Base-by-base conservation (phyloP, 2,329 filamentous ascomycete genomes). In the Arthrocladium fulminans region DNA sequence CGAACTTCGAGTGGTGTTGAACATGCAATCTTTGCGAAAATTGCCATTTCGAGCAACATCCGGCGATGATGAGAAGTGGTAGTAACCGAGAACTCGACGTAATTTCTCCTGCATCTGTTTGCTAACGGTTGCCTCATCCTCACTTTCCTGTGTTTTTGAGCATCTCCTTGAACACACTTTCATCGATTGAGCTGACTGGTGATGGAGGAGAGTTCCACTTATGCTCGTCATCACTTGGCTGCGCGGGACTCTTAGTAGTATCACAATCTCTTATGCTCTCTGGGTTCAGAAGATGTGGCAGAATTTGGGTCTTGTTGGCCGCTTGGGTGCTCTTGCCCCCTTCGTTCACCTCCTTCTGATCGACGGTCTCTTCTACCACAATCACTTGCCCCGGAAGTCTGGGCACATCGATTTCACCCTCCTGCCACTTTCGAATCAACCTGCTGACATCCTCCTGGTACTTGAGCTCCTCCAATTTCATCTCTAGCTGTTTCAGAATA, bases 391-490 rank as follows among this genome's bases (percentile, higher is more conserved):
- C 44, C 29, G 44, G 22, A 8, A 47, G 8, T 19, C 19, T 25
- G n/a, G 44, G 44, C 4, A 42, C 22, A 9, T 6, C 34, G 10
- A 27, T 27, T 37, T 51, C 46, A 19, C 52, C 57, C 2, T 43
- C 48, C 30, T 61, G 60, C 68, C 67, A 71, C 34, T 56, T 49
- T 8, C 59, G 60, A 19, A 72, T 60, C 7, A 66, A 59, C 32
- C 65, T 63, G 48, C 72, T 73, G 19, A 74, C 71, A 54, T 75
- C 70, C 41, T 66, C 67, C 54, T 75, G 68, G 47, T 63, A 67
- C 35, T 71, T 67, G 20, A 79, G 59, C 10, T 66, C 61, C 45
- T 80, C 73, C 7, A 83, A 61, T 51, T 76, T 78, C 1, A 65
- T 65, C 9, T 74, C 67, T 8, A 81, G 70, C 41, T 73, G 70